Percentiles rank a stretch among this genome's conserved stretches.
Conservation (phyloP, 768 basidiomycete genomes). For the Russula virescens region DNA sequence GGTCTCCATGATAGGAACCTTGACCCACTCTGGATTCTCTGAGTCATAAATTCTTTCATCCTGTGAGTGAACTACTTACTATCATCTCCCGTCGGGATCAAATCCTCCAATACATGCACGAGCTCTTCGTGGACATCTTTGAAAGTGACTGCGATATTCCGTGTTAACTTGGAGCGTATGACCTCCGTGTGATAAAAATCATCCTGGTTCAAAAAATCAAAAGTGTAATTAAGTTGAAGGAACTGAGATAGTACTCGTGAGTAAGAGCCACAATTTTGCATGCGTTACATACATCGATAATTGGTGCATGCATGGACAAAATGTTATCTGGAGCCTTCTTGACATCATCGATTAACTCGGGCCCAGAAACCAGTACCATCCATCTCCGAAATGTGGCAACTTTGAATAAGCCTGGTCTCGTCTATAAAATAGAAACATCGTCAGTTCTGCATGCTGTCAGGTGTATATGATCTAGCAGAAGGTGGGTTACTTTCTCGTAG, state of each 20-base stretch:
- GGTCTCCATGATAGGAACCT: constrained; percentile 22
- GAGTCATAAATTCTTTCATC: constrained; percentile 21
- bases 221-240: constrained; percentile 35
- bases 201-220: constrained; percentile 26
- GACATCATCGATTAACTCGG: constrained; percentile 44
- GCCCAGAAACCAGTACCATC: constrained; percentile 41
- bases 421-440: constrained; percentile 1
- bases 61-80: neutral
- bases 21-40: constrained; percentile 26
- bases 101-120: constrained; percentile 28
- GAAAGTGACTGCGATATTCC: constrained; percentile 26
- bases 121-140: constrained; percentile 29
- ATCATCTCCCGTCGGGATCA: constrained; percentile 28
- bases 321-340: constrained; percentile 44
- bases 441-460: too few species aligned
- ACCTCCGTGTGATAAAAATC: constrained; percentile 27
- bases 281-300: constrained; percentile 34
- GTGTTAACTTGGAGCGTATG: constrained; percentile 29
- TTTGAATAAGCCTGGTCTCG: constrained; percentile 34
- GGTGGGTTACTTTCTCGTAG: constrained; percentile 28
- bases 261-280: neutral
- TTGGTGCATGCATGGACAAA: constrained; percentile 38
- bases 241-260: constrained; percentile 24
- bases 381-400: constrained; percentile 41
- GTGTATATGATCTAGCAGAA: neutral